Evolutionary conservation across 768 basidiomycete species (phyloP), one percentile per base, ranked within the genome.

Genomic region (Tulasnella sp.): DNA sequence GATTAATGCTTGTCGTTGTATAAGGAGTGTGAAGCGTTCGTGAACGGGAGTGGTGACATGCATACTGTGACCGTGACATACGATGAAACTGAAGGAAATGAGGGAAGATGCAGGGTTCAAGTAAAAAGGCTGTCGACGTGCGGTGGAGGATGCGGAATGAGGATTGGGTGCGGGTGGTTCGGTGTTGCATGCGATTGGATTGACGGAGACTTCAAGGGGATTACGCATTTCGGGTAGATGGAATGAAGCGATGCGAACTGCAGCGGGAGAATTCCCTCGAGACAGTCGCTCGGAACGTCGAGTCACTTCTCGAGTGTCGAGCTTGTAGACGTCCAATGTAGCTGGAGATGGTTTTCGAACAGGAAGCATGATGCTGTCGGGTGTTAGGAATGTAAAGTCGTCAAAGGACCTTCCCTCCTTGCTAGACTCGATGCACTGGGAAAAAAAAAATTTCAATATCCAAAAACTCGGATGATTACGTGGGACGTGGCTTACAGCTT

Each of bases 351-450:
- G 48, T 32, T 50, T 50, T 40, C 48, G n/a, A 8, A 39, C 33
- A 7, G 48, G 48, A n/a, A 50, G 27, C 25, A 50, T 28, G 6
- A 50, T 25, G 13, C 27, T 50, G 27, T 50, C 48, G 1, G 48
- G 33, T 15, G 48, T 50, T 27, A 50, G 12, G 39, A 50, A 50
- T 5, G 37, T 40, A 39, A 50, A 50, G 33, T 50, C 48, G n/a
- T 50, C 48, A 19, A 50, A 50, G 48, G 31, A 50, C 8, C 48
- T 35, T n/a, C 35, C 34, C 37, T 50, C 48, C 22, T 50, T 50
- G 8, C 20, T 40, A 1, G 48, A 50, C 24, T 50, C 48, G 34
- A 50, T 50, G 16, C 48, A 50, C 48, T 50, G 28, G 7, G 8
- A 40, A 25, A 40, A 25, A 40, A 16, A 27, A 20, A 22, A 9